Base-by-base conservation (phyloP, 2,329 filamentous ascomycete species). In the Nothophaeocryptopus gaeumannii region DNA sequence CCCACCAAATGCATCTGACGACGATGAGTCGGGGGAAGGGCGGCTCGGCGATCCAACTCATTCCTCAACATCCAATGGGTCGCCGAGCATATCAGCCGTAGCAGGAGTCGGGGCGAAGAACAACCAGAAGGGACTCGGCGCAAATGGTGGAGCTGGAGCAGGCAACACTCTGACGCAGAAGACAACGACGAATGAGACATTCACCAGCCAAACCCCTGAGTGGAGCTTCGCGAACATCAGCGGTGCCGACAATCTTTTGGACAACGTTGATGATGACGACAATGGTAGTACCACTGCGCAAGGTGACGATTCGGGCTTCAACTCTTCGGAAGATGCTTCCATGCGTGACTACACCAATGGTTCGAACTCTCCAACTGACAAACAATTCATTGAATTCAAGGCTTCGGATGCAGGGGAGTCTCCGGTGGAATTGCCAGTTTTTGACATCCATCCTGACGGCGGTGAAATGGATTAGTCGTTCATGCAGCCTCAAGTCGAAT, bases 41-140 rank as follows among this genome's bases (percentile, higher is more conserved):
- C 83, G 76, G 83, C 85, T 86, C 81, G 87, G 89, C 86, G 88
- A 79, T 85, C 64, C 54, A 61, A 57, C 53, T 83, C 89, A 82
- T 82, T 92, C 85, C 84, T 85, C 77, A 78, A 84, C 76, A 92
- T 26, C 20, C 20, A 26, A 26, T 26, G 89, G 88, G 81, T 92
- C 84, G 85, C 88, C 88, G 88, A 89, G 86, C 86, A 86, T 81
- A 81, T 88, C 80, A 88, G 84, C 77, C 80, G 86, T 72, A 89
- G 86, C 78, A 84, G 82, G 65, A 73, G 71, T 60, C 54, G 58
- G 39, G 56, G 55, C 47, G 51, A 56, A 47, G 51, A 61, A 32
- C 47, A 53, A 45, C 43, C 56, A 42, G 51, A 51, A 29, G 47
- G 50, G 39, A 16, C 33, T 16, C 16, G 39, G 26, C 42, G 53